A percentile compares a stretch with the other conserved stretches of the same genome.
Conservation (phyloP, 1,284 basidiomycete genomes). For the Vanrija pseudolonga region DNA sequence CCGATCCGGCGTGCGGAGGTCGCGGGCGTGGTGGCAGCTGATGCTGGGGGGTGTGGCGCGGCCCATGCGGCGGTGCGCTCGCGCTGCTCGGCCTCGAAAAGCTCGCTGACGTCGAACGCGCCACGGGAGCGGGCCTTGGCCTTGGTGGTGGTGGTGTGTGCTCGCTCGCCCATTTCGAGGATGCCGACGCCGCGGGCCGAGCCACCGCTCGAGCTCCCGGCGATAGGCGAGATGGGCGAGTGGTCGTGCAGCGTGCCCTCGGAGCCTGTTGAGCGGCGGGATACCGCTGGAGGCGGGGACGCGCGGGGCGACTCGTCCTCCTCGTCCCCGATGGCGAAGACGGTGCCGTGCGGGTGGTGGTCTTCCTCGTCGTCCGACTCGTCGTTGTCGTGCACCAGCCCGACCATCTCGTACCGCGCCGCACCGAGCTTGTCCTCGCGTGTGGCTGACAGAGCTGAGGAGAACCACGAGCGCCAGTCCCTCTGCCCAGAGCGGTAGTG, state of each 20-base stretch:
- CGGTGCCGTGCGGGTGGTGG: background rate
- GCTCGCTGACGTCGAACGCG: constrained; percentile 23
- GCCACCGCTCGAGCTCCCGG: background rate
- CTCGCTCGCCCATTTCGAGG: constrained; percentile 18
- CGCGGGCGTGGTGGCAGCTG: background rate
- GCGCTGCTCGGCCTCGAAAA: constrained; percentile 1
- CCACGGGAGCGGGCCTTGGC: constrained; percentile 3
- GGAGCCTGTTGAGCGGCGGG: constrained; percentile 52
- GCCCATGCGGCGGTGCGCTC: background rate
- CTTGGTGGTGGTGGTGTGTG: constrained; percentile 5
- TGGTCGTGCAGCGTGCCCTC: constrained; percentile 63
- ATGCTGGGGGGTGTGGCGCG: background rate
- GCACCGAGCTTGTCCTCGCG: constrained; percentile 12
- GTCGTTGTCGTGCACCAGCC: constrained; percentile 18
- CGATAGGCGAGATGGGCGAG: constrained; percentile 35
- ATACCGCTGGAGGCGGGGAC: constrained; percentile 1
- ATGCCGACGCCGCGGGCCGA: constrained; percentile 1
- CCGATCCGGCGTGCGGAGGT: constrained; percentile 2
- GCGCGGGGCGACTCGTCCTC: constrained; percentile 16
- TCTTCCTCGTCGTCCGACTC: constrained; percentile 13
- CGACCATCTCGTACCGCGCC: constrained; percentile 38
- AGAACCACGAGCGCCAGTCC: constrained; percentile 27
- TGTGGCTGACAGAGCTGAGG: constrained; percentile 17
- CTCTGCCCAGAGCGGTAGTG: constrained; percentile 22
- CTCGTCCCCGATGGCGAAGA: constrained; percentile 29